Evolutionary conservation across 2,329 filamentous ascomycete species (phyloP).

Genomic region (Colletotrichum kahawae): DNA sequence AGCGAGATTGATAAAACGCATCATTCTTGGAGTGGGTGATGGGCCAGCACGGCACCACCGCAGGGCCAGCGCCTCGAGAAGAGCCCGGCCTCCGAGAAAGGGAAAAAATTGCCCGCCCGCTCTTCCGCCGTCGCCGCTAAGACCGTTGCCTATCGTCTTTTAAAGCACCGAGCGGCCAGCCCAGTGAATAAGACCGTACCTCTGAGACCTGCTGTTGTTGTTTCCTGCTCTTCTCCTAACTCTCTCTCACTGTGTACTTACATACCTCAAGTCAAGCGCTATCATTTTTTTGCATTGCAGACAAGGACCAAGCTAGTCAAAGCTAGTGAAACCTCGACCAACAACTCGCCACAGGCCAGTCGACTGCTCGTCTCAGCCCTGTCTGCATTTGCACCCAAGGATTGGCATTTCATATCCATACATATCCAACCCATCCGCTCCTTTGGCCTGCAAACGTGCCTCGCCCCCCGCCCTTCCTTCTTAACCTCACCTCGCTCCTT

Average conservation of each 20-base stretch:
- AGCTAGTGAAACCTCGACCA: constrained; percentile 19
- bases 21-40: constrained; percentile 16
- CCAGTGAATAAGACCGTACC: background rate
- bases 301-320: constrained; percentile 19
- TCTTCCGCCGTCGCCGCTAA: constrained; percentile 13
- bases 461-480: background rate
- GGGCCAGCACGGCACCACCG: background rate
- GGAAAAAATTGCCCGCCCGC: constrained; percentile 11
- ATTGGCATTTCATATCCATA: constrained; percentile 6
- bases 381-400: background rate
- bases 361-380: constrained; percentile 18
- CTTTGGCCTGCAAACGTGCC: background rate
- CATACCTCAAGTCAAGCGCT: background rate
- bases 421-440: background rate
- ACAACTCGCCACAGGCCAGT: constrained; percentile 14
- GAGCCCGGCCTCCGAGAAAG: background rate
- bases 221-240: background rate
- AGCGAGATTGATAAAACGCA: constrained; percentile 23
- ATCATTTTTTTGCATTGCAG: constrained; percentile 10
- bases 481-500: background rate
- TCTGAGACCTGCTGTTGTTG: background rate
- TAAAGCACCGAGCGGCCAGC: background rate
- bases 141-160: constrained; percentile 2
- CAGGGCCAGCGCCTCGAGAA: background rate
- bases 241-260: background rate